Evolutionary conservation across 2,329 filamentous ascomycete species (phyloP).

Genomic region (Trichoderma simmonsii): DNA sequence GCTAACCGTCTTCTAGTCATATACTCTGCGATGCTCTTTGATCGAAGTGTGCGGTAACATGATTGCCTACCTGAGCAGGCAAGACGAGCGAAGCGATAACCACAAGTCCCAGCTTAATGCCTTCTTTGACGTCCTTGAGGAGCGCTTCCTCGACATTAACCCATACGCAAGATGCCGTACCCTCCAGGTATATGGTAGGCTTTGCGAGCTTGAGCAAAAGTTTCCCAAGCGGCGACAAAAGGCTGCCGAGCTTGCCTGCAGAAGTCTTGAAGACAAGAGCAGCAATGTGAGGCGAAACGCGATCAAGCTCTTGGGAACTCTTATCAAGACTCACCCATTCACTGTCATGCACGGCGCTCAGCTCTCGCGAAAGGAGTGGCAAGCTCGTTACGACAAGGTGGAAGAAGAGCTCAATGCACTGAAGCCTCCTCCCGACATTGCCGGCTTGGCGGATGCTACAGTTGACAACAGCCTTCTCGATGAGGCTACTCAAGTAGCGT

Average conservation of each 20-base stretch:
- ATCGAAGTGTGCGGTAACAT: conserved; percentile 98
- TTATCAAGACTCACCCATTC: conserved; percentile 94
- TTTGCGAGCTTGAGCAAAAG: conserved; percentile 94
- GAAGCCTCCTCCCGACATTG: conserved; percentile 74
- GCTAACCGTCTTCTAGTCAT: conserved; percentile 55
- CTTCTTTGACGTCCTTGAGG: conserved; percentile 95
- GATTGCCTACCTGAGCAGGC: conserved; percentile 83
- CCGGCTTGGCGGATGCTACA: conserved; percentile 56
- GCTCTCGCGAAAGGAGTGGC: conserved; percentile 82
- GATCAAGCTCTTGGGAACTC: conserved; percentile 81
- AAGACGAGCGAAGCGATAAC: conserved; percentile 87
- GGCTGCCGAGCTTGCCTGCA: conserved; percentile 80
- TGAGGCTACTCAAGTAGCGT: conserved; percentile 79
- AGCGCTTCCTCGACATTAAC: conserved; percentile 93
- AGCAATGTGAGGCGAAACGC: conserved; percentile 95
- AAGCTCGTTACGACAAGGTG: conserved; percentile 73
- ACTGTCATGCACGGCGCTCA: conserved; percentile 87
- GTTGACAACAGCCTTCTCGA: conserved; percentile 79
- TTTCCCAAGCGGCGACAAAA: conserved; percentile 88
- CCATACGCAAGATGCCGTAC: conserved; percentile 90
- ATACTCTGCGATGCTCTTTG: conserved; percentile 86
- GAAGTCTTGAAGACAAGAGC: conserved; percentile 94
- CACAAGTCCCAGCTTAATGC: conserved; percentile 93
- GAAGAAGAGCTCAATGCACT: conserved; percentile 78
- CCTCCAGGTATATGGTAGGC: conserved; percentile 87